Conservation (phyloP, 371 early-diverging fungal species). For the Rhizopus delemar region DNA sequence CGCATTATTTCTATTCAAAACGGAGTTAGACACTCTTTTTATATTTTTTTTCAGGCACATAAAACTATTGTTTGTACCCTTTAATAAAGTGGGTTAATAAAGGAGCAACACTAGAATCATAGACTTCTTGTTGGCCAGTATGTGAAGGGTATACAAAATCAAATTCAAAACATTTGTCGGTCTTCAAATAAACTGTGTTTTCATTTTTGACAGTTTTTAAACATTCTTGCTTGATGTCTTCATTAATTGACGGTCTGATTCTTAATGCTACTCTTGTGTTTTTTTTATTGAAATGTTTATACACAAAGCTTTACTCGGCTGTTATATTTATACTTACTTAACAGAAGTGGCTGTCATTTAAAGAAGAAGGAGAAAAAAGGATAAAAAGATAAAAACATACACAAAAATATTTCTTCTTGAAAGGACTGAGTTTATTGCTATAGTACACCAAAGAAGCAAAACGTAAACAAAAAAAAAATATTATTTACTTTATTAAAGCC, state of each 20-base stretch:
- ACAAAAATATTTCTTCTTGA: neutral
- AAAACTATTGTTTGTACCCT: slow-evolving; percentile 59
- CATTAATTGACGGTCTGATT: slow-evolving; percentile 65
- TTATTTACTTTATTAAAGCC: no score
- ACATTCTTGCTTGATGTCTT: slow-evolving; percentile 34
- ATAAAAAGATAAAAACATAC: slow-evolving; percentile 6
- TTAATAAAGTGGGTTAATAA: slow-evolving; percentile 76
- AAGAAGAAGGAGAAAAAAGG: slow-evolving; percentile 5
- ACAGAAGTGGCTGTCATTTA: slow-evolving; percentile 28
- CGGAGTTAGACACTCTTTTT: neutral
- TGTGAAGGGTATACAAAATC: slow-evolving; percentile 76
- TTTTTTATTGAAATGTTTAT: neutral
- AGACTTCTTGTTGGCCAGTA: slow-evolving; percentile 67
- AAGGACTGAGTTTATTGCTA: neutral
- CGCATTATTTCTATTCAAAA: slow-evolving; percentile 63
- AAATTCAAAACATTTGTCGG: slow-evolving; percentile 69
- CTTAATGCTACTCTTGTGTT: slow-evolving; percentile 61
- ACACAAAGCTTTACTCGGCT: slow-evolving; percentile 3
- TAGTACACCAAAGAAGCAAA: slow-evolving; percentile 1
- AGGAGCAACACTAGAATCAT: slow-evolving; percentile 62
- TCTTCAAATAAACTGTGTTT: slow-evolving; percentile 46
- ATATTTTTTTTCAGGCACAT: slow-evolving; percentile 19
- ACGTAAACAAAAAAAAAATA: neutral
- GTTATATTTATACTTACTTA: slow-evolving; percentile 14
- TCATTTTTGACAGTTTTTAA: slow-evolving; percentile 41